Percentiles rank a stretch among this genome's conserved stretches.
phyloP scores from a whole-genome alignment of 1,139 yeast species.

The Kazachstania sp. region DNA sequence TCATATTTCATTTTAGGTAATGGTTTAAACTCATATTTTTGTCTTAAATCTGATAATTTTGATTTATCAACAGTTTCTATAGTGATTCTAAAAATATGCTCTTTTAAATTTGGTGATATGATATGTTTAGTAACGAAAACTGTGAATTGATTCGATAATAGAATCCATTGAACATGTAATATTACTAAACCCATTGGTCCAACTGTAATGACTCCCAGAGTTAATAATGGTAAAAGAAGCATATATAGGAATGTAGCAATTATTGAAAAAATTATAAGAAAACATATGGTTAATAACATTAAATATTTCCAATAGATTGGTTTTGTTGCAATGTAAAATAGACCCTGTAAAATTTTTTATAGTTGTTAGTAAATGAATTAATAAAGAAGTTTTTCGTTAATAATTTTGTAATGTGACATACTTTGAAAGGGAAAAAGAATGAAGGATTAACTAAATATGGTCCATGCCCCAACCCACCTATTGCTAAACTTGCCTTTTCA shows the following conservation, averaged over 20 bases:
- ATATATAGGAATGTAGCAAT: slow-evolving; percentile 20
- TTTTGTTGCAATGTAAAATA: slow-evolving; percentile 17
- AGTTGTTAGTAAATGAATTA: no score
- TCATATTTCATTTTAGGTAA: background rate
- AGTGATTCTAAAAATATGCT: slow-evolving; percentile 22
- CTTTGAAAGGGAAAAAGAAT: slow-evolving; percentile 3
- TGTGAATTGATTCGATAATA: slow-evolving; percentile 23
- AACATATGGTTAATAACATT: slow-evolving; percentile 18
- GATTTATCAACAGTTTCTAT: background rate
- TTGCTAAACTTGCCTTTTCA: background rate
- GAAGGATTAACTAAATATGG: background rate
- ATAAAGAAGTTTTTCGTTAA: no score
- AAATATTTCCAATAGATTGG: slow-evolving; percentile 24
- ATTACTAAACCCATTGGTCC: slow-evolving; percentile 27
- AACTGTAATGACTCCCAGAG: slow-evolving; percentile 17
- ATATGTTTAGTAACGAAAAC: slow-evolving; percentile 18
- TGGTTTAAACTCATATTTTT: background rate
- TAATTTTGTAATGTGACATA: slow-evolving; percentile 1
- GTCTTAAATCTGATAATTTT: background rate
- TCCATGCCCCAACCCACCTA: background rate
- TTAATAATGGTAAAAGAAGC: slow-evolving; percentile 19
- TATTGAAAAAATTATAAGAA: slow-evolving; percentile 16
- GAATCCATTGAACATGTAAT: slow-evolving; percentile 23
- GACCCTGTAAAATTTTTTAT: no score
- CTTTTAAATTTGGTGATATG: slow-evolving; percentile 17